A percentile compares a stretch with the other conserved stretches of the same genome.
Conservation (phyloP, 148 eudicot species). For the Chenopodium formosanum region DNA sequence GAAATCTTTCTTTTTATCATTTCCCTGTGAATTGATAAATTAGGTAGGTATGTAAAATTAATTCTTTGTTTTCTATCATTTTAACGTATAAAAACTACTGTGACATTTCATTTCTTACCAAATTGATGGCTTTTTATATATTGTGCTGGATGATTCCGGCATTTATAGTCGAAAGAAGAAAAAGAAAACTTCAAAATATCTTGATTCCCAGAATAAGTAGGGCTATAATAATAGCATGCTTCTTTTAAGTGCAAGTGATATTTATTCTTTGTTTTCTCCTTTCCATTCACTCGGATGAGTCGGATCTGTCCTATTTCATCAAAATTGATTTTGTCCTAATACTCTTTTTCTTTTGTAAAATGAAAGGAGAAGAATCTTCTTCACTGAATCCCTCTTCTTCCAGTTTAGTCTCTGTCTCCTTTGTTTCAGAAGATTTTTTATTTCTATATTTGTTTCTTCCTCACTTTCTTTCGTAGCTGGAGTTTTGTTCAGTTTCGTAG, state of each 20-base stretch:
- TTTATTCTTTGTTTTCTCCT: background rate
- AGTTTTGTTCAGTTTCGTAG: too few relatives aligned
- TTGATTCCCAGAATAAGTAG: background rate
- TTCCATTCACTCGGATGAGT: slow-evolving; percentile 8
- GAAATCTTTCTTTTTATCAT: too few relatives aligned
- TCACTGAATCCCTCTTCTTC: too few relatives aligned
- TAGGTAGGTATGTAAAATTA: background rate
- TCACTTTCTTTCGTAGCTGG: too few relatives aligned
- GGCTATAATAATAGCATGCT: background rate
- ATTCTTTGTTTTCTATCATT: background rate
- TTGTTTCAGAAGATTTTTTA: too few relatives aligned
- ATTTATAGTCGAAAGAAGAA: background rate
- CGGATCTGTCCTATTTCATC: background rate
- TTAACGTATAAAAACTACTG: background rate
- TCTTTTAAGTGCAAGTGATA: slow-evolving; percentile 4
- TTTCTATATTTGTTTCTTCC: too few relatives aligned
- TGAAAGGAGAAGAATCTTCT: too few relatives aligned
- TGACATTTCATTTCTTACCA: background rate
- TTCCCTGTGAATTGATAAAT: background rate
- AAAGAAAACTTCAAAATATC: too few relatives aligned
- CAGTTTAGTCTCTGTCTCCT: too few relatives aligned
- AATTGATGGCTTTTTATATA: too few relatives aligned
- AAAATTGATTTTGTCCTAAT: background rate
- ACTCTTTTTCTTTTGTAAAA: too few relatives aligned
- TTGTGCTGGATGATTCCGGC: background rate